Conservation (phyloP, 495 filamentous ascomycete species). For the Penicillium cataractarum region DNA sequence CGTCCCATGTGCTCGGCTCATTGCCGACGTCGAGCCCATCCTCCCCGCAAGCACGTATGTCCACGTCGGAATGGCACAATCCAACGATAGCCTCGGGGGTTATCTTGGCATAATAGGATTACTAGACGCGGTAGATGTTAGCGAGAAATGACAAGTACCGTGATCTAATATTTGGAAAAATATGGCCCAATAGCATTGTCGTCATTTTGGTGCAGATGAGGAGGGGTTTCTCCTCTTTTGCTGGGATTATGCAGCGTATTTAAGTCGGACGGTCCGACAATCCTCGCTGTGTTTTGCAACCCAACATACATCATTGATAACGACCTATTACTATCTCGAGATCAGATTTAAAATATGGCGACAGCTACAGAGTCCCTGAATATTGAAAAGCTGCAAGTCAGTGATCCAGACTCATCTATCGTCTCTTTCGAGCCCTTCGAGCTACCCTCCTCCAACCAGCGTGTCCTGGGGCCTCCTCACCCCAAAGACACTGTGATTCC, state of each 20-base stretch:
- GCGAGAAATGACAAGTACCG: not conserved
- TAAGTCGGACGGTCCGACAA: constrained; percentile 2
- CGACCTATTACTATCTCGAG: not conserved
- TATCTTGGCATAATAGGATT: not conserved
- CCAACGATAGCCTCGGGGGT: not conserved
- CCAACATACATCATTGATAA: not conserved
- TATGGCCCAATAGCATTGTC: not conserved
- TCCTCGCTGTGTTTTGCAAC: not conserved
- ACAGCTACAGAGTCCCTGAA: constrained; percentile 8
- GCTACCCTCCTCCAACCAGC: constrained; percentile 61
- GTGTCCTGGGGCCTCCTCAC: constrained; percentile 44
- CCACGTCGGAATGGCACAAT: constrained; percentile 16
- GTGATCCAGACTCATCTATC: not conserved
- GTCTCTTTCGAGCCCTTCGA: constrained; percentile 64
- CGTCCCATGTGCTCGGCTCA: not conserved
- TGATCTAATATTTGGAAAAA: not conserved
- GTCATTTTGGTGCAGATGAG: not conserved
- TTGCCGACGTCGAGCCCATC: not conserved
- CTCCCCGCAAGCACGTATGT: constrained; percentile 20
- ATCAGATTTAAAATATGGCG: constrained; percentile 13
- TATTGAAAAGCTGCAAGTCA: constrained; percentile 7
- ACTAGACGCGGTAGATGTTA: not conserved
- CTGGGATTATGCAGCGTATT: not conserved
- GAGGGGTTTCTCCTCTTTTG: not conserved
- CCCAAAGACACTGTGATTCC: constrained; percentile 43